phyloP scores from a whole-genome alignment of 257 asterid species.

The Galeopsis tetrahit region DNA sequence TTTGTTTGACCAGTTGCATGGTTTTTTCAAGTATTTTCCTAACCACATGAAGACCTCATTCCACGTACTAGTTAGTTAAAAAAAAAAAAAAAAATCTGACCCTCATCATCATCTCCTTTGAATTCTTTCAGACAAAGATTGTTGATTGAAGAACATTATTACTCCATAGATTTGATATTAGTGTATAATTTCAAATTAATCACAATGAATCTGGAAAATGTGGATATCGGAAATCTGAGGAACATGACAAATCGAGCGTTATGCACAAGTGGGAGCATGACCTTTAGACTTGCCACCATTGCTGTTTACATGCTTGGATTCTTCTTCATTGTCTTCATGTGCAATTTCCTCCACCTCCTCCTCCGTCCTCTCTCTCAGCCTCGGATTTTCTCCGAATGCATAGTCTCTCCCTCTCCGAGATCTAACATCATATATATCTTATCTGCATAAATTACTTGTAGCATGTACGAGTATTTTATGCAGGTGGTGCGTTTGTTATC shows the following conservation, averaged over 20 bases:
- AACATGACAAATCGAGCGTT: conserved; percentile 39
- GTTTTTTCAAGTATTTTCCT: conserved; percentile 26
- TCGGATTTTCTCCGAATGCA: conserved; percentile 75
- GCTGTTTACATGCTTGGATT: conserved; percentile 82
- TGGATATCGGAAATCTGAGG: neutral
- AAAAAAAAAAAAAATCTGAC: neutral
- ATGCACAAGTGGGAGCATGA: conserved; percentile 52
- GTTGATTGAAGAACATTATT: neutral
- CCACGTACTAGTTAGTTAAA: conserved; percentile 39
- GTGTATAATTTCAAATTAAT: too few species aligned
- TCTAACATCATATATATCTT: neutral
- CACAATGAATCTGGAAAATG: neutral
- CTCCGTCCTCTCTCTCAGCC: conserved; percentile 80
- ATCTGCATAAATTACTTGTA: too few species aligned
- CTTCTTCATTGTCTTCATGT: conserved; percentile 76
- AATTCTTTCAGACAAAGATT: neutral
- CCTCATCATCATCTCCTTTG: neutral
- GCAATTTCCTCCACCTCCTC: conserved; percentile 74
- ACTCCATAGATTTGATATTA: neutral
- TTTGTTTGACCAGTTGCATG: conserved; percentile 5
- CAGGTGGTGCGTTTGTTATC: too few species aligned
- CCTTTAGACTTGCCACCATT: conserved; percentile 56
- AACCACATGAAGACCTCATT: conserved; percentile 47
- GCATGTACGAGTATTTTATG: too few species aligned
- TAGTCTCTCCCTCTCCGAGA: conserved; percentile 45